These are phyloP conservation scores for Aspergillaceae sp. DNA, from an alignment of 2,329 filamentous ascomycete species.

Conservation along the genomic window DNA sequence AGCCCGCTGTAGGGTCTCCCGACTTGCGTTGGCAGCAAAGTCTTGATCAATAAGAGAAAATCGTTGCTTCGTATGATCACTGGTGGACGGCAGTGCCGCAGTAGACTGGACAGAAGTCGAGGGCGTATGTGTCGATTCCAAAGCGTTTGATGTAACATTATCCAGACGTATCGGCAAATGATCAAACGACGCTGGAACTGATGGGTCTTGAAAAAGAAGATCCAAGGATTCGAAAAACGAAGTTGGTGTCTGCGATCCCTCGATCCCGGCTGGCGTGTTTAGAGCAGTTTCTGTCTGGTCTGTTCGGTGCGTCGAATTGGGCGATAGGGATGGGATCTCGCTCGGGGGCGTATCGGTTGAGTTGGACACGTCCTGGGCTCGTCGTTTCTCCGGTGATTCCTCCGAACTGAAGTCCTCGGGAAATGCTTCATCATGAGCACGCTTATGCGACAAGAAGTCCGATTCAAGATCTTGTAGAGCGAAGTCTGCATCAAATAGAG, in stretches of 20 bases:
- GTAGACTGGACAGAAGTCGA: background rate
- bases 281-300: constrained; percentile 9
- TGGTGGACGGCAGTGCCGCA: constrained; percentile 2
- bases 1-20: constrained; percentile 16
- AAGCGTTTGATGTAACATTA: background rate
- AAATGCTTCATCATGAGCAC: constrained; percentile 15
- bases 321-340: constrained; percentile 14
- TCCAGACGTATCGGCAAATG: background rate
- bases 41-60: constrained; percentile 16
- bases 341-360: constrained; percentile 5
- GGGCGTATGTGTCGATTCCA: background rate
- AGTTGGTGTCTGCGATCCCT: constrained; percentile 9
- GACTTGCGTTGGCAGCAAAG: constrained; percentile 13
- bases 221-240: constrained; percentile 15
- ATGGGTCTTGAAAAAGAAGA: constrained; percentile 10
- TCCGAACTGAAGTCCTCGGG: constrained; percentile 7
- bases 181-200: background rate
- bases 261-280: constrained; percentile 9
- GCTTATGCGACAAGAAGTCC: constrained; percentile 14
- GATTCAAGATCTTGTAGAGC: constrained; percentile 12
- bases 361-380: constrained; percentile 4
- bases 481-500: constrained; percentile 13
- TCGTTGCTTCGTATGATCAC: constrained; percentile 14
- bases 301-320: constrained; percentile 9
- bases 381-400: constrained; percentile 13